Evolutionary conservation across 73 alveolate genomes (phyloP).

Genomic region (Paramecium sonneborni): DNA sequence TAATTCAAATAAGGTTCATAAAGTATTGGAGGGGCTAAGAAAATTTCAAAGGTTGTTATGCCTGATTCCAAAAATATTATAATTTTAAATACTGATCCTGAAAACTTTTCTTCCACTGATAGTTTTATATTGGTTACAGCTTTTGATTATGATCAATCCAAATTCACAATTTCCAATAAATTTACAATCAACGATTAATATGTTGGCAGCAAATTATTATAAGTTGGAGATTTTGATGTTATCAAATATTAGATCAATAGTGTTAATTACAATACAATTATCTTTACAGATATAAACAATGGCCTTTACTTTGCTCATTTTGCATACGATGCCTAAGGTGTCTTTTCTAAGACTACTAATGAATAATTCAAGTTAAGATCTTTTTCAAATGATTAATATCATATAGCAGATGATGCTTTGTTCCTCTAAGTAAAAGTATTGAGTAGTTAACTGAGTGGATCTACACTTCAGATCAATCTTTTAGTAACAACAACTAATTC

Average conservation of each 20-base stretch:
- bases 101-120: not conserved
- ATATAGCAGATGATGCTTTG: not conserved
- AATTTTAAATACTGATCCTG: not conserved
- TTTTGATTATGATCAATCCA: not conserved
- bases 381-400: not conserved
- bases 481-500: not conserved
- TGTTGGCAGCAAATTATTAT: not conserved
- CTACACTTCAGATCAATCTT: not conserved
- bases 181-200: not conserved
- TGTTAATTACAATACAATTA: not conserved
- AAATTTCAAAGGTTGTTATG: not conserved
- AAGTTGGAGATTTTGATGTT: not conserved
- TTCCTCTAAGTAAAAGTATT: not conserved
- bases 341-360: not conserved
- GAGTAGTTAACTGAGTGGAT: not conserved
- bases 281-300: not conserved
- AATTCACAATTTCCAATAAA: not conserved
- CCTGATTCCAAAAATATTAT: not conserved
- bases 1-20: not conserved
- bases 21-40: not conserved
- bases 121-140: not conserved
- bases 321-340: not conserved
- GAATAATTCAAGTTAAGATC: not conserved
- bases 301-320: not conserved
- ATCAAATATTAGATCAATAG: not conserved